Evolutionary conservation across 176 grass and related monocot species (phyloP), one percentile per base, ranked within the genome.

Genomic region (Juncus inflexus): DNA sequence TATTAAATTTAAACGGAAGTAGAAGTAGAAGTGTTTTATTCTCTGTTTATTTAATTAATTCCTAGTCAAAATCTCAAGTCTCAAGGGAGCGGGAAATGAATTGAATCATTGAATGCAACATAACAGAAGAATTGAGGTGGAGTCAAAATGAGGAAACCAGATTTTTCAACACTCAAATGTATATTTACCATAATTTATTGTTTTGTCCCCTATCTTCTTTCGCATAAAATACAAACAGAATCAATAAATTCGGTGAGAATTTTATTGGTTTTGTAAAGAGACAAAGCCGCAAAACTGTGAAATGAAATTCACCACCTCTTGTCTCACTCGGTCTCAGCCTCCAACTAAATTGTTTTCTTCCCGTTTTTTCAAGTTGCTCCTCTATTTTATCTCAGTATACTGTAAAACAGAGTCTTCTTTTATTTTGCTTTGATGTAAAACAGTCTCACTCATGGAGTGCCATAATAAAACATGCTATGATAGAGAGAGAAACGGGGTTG

Each of bases 131-230:
- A 58, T 43, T 6, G 54, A 2, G 14, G 38, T 45, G 1, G 37
- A 71, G 67, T 71, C 52, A 42, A 71, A 59, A 71, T 6, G 52
- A 59, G 39, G 67, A 58, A 71, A 69, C 66, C 11, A 12, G 5
- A 52, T 40, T 39, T 54, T 69, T 69, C 15, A 55, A 47, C 66
- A 69, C 50, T 12, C 55, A 12, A 15, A 59, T 59, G 50, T 56
- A 59, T 12, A 45, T 42, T 12, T 57, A 58, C 19, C 2, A 70
- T 40, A 47, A 47, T 47, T 47, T 47, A 47, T 47, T 47, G 43
- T 47, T 47, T 47, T 47, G 43, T 47, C 9, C 43, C 43, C 43
- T 47, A 9, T 47, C 9, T 47, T 47, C 43, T 28, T 28, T 28
- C 19, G 19, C 19, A 28, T 28, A 28, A 28, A 47, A 47, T 6